phyloP scores from a whole-genome alignment of 495 filamentous ascomycete species.

The Penicillium ochrochloron region DNA sequence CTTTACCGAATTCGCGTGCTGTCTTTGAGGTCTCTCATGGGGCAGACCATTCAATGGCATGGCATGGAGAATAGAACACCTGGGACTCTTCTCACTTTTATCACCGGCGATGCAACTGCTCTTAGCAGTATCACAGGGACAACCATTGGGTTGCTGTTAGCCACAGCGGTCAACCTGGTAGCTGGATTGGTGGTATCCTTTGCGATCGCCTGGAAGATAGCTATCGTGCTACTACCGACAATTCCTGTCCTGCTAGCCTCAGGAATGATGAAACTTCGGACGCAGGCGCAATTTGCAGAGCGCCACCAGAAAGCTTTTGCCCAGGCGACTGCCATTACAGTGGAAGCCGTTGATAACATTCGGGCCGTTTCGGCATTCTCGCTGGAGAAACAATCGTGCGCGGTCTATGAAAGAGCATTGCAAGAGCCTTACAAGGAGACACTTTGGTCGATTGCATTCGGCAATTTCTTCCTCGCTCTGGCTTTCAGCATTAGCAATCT shows the following conservation, averaged over 20 bases:
- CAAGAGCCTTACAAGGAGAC: conserved; percentile 51
- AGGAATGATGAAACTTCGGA: conserved; percentile 57
- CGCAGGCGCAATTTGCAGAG: conserved; percentile 59
- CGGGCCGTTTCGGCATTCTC: conserved; percentile 56
- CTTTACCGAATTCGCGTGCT: conserved; percentile 52
- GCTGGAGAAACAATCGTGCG: conserved; percentile 47
- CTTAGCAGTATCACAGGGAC: conserved; percentile 53
- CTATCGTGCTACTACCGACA: conserved; percentile 43
- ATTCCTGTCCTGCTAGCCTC: conserved; percentile 47
- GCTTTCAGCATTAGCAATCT: conserved; percentile 53
- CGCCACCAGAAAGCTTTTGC: conserved; percentile 59
- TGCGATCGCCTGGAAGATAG: conserved; percentile 48
- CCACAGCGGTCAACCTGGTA: conserved; percentile 46
- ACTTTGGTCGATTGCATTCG: conserved; percentile 45
- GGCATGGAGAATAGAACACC: conserved; percentile 49
- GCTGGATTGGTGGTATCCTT: conserved; percentile 44
- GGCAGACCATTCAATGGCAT: conserved; percentile 58
- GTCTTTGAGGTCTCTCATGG: conserved; percentile 53
- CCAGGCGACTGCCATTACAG: conserved; percentile 52
- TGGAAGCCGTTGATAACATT: conserved; percentile 56
- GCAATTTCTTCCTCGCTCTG: conserved; percentile 44
- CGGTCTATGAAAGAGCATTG: conserved; percentile 40
- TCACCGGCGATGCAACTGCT: conserved; percentile 53
- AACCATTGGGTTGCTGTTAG: conserved; percentile 49
- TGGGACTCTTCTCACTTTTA: conserved; percentile 47